Evolutionary conservation across 495 filamentous ascomycete species (phyloP).

Genomic region (Penicillium paradoxum): DNA sequence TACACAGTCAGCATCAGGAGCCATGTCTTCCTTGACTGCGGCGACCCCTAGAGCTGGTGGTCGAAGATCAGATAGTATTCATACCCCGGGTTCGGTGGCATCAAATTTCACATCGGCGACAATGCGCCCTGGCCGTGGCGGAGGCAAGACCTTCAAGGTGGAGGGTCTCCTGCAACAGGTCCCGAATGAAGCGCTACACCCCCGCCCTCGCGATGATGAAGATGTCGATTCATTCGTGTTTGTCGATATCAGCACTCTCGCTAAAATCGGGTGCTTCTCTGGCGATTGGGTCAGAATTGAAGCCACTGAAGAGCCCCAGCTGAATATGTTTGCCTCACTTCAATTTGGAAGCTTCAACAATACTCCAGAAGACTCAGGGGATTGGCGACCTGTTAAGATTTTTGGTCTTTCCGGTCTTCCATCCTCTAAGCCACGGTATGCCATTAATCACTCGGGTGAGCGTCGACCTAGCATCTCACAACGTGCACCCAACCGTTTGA

Average conservation of each 20-base stretch:
- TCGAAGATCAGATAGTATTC: conserved; percentile 58
- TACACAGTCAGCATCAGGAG: conserved; percentile 57
- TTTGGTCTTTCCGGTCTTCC: conserved; percentile 76
- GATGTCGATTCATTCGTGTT: conserved; percentile 84
- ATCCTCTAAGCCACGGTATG: conserved; percentile 46
- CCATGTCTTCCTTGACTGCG: conserved; percentile 64
- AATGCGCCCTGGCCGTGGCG: conserved; percentile 55
- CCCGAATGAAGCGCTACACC: conserved; percentile 74
- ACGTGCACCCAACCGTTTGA: conserved; percentile 32
- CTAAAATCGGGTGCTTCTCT: conserved; percentile 91
- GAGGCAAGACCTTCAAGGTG: conserved; percentile 66
- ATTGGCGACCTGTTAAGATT: conserved; percentile 76
- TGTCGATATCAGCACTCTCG: conserved; percentile 76
- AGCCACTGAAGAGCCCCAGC: conserved; percentile 59
- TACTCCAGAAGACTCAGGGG: conserved; percentile 40
- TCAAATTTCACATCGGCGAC: conserved; percentile 79
- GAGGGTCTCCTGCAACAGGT: conserved; percentile 69
- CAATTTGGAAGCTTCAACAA: conserved; percentile 44
- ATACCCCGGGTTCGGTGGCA: conserved; percentile 78
- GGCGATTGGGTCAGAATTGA: conserved; percentile 96
- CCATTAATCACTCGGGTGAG: conserved; percentile 42
- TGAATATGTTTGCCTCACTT: conserved; percentile 51
- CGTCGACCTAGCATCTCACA: conserved; percentile 52
- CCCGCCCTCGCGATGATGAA: conserved; percentile 76
- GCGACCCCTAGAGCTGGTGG: conserved; percentile 68